phyloP scores from a whole-genome alignment of 1,139 yeast species.

The Trichomonascaceae sp. region DNA sequence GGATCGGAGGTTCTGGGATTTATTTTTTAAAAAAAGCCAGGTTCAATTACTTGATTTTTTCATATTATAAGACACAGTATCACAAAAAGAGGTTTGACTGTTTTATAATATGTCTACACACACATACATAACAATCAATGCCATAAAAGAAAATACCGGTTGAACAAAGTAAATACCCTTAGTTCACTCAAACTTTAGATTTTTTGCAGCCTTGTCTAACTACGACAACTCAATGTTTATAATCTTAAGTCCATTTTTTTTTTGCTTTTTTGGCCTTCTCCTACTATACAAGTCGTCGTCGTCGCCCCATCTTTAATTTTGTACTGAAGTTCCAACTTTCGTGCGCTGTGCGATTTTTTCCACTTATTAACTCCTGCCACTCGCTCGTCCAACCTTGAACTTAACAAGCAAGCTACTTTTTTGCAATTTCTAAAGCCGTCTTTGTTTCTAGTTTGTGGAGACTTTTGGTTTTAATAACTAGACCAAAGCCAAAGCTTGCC shows the following conservation, averaged over 20 bases:
- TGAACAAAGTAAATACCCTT: neutral
- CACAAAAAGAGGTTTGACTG: too few species aligned
- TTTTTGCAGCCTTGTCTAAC: neutral
- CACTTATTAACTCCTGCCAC: neutral
- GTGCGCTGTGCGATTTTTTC: neutral
- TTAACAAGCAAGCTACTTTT: neutral
- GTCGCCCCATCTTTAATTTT: neutral
- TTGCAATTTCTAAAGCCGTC: neutral
- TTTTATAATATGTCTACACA: too few species aligned
- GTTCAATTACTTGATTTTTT: too few species aligned
- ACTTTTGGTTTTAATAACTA: neutral
- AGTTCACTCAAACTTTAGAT: neutral
- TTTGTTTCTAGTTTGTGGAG: neutral
- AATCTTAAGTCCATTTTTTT: neutral
- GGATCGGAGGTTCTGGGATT: too few species aligned
- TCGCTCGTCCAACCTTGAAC: neutral
- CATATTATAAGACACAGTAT: too few species aligned
- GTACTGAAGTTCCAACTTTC: neutral
- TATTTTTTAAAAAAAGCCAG: too few species aligned
- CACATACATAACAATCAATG: neutral
- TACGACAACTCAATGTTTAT: neutral
- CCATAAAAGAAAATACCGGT: neutral
- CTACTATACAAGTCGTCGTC: neutral
- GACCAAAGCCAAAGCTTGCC: neutral
- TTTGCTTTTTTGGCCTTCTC: neutral